Evolutionary conservation across 163 green algal species (phyloP), one percentile per base, ranked within the genome.

Genomic region (Coccomyxa subellipsoidea): DNA sequence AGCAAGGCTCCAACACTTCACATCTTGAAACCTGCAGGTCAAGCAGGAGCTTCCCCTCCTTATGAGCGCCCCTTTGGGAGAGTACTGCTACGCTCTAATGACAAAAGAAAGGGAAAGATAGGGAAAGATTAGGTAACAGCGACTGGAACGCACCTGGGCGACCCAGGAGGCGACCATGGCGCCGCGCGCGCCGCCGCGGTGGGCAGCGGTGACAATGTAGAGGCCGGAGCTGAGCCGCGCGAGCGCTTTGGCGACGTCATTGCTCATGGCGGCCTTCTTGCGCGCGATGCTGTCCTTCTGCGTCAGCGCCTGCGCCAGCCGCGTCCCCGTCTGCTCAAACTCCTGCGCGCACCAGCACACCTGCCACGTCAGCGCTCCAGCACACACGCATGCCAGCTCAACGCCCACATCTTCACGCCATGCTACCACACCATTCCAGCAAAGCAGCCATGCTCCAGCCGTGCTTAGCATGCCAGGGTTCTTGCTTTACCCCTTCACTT

Each of bases 181-280:
- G 76, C 84, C 85, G 38, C 85, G 83, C 35, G 84, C 84, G 31
- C 29, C n/a, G 18, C 85, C 87, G 80, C 92, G 90, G 73, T 96
- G 88, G 38, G 87, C 87, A 25, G 95, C 95, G 18, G 95, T 97
- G 34, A 99, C 94, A 39, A 99, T 93, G 87, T 99, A 99, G 81
- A 99, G 89, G 8, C 96, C 96, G 27, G 87, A 92, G 38, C 86
- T 93, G 34, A 99, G 84, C 29, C 79, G 54, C 91, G 91, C 96
- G 73, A 99, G 86, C 0, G 96, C 94, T 85, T 97, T 98, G 76
- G 95, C 93, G 37, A 98, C 84, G 37, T 96, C 91, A 0, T 86
- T 29, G 39, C 54, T 34, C 95, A 98, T 98, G 80, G 91, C 87
- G 15, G 85, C 88, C 88, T 97, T 97, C 87, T 91, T 93, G 39